phyloP scores from a whole-genome alignment of 1,139 yeast species.

The Yamadazyma spencermartinsiae region DNA sequence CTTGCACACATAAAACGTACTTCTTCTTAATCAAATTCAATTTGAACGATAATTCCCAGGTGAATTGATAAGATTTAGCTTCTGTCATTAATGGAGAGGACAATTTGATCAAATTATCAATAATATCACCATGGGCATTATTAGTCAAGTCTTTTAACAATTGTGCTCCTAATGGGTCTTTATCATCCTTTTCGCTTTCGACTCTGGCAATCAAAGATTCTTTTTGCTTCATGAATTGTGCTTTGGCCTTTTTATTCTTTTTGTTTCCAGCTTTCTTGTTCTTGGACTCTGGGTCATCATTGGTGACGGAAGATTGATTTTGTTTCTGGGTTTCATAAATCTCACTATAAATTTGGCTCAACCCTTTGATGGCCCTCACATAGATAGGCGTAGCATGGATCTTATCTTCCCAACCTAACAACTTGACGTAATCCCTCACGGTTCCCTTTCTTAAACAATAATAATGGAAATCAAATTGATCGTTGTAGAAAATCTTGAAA shows the following conservation, averaged over 20 bases:
- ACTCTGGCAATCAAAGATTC: slow-evolving; percentile 42
- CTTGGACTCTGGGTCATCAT: slow-evolving; percentile 19
- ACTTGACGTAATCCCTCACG: slow-evolving; percentile 74
- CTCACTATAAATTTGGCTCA: slow-evolving; percentile 58
- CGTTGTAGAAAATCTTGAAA: slow-evolving; percentile 71
- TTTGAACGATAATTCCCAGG: slow-evolving; percentile 41
- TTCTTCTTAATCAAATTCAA: slow-evolving; percentile 43
- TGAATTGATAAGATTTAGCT: slow-evolving; percentile 32
- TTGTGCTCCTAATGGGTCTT: slow-evolving; percentile 51
- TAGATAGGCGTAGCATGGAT: slow-evolving; percentile 71
- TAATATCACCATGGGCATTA: slow-evolving; percentile 25
- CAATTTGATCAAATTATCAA: slow-evolving; percentile 30
- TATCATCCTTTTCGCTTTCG: slow-evolving; percentile 45
- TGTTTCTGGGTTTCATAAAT: slow-evolving; percentile 32
- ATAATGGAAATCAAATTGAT: slow-evolving; percentile 92
- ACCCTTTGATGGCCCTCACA: slow-evolving; percentile 67
- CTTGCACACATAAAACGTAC: slow-evolving; percentile 49
- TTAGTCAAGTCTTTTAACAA: slow-evolving; percentile 29
- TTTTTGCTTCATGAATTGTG: slow-evolving; percentile 38
- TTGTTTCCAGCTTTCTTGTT: slow-evolving; percentile 27
- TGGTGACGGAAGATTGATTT: slow-evolving; percentile 19
- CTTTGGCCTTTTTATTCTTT: slow-evolving; percentile 35
- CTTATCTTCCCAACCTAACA: slow-evolving; percentile 79
- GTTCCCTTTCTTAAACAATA: slow-evolving; percentile 92
- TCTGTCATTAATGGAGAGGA: slow-evolving; percentile 36